Base-by-base conservation (phyloP, 495 filamentous ascomycete species). In the Thozetella sp. region DNA sequence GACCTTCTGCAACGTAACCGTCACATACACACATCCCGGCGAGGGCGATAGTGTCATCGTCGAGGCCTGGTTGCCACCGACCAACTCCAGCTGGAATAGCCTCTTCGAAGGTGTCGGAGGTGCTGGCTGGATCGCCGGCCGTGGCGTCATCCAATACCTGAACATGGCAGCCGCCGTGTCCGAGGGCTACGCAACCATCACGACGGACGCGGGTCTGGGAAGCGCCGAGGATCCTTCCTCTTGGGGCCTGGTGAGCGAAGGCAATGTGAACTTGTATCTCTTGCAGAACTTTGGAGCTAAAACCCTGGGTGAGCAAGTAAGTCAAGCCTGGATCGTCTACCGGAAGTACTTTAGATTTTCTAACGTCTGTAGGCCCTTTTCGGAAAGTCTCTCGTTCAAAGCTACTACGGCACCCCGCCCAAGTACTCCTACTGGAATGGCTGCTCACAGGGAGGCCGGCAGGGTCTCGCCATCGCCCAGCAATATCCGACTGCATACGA, bases 1-100 rank as follows among this genome's bases (percentile, higher is more conserved):
- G n/a, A 67, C 20, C 4, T 80, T 80, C 61, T 81, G 79, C 62
- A 80, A 82, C 57, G 61, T 82, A 40, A 80, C 75, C 2, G 59
- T 81, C 25, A 67, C 68, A 4, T 78, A 80, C 60, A 79, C 78
- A 2, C 77, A 80, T 63, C 70, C 73, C 0, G 74, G 68, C 1
- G 54, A 63, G 27, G 65, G 73, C 58, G 78, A 82, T 55, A 64
- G 22, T 3, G 61, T 83, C 48, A 56, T 58, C 46, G 67, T 70
- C 51, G 62, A 71, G 46, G 45, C 72, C 22, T 77, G 69, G 69
- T 62, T 82, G 0, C 80, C 79, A 1, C 53, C 67, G 11, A 22
- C 53, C 1, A 55, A 65, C 9, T 23, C 34, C 2, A 48, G n/a
- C 10, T 82, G 75, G 72, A 81, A 82, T 48, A 71, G 69, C 0